Evolutionary conservation across 2,329 filamentous ascomycete species (phyloP).

Genomic region (Neofusicoccum sp.): DNA sequence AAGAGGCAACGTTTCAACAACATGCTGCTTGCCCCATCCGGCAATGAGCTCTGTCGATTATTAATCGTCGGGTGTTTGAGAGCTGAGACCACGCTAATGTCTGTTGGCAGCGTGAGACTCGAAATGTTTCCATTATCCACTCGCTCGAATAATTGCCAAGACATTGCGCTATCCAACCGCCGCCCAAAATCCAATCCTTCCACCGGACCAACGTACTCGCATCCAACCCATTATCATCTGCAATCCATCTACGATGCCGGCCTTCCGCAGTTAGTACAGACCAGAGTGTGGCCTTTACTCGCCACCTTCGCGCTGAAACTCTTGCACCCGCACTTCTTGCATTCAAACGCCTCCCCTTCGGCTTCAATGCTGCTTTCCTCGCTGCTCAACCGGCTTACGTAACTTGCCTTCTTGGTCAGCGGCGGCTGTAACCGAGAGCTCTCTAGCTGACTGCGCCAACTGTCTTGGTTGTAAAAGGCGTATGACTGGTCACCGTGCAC

Average conservation of each 20-base stretch:
- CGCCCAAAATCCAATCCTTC: not conserved
- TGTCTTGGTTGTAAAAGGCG: constrained; percentile 51
- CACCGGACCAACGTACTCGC: not conserved
- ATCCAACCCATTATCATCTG: not conserved
- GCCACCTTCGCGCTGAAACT: constrained; percentile 62
- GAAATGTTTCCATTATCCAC: not conserved
- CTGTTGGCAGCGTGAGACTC: not conserved
- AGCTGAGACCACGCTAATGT: too few species aligned
- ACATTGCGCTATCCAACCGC: not conserved
- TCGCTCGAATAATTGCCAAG: not conserved
- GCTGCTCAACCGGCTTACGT: constrained; percentile 58
- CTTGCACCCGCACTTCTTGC: constrained; percentile 56
- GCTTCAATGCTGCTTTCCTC: constrained; percentile 51
- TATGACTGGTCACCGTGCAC: constrained; percentile 52
- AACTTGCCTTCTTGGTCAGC: constrained; percentile 42
- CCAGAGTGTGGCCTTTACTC: constrained; percentile 54
- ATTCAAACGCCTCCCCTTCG: constrained; percentile 52
- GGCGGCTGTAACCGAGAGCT: constrained; percentile 20
- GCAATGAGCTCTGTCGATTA: constrained; percentile 3
- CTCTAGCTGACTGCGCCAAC: constrained; percentile 25
- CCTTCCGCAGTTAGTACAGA: constrained; percentile 57
- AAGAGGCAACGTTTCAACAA: constrained; percentile 8
- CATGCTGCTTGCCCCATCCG: not conserved
- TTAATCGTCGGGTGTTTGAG: not conserved
- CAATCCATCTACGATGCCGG: constrained; percentile 13